Conservation (phyloP, 2,329 filamentous ascomycete species). For the Blastomyces parvus region DNA sequence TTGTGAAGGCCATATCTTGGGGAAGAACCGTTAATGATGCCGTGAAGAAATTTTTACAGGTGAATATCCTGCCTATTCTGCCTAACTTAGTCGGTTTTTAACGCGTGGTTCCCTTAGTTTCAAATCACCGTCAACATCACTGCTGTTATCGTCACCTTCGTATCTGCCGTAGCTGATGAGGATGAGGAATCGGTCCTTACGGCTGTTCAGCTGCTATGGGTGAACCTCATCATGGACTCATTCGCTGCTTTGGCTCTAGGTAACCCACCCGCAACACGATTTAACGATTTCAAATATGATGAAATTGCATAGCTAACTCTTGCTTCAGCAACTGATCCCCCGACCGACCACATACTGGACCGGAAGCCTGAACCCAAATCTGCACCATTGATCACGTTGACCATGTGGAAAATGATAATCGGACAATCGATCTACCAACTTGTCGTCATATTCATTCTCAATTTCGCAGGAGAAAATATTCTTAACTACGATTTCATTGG, state of each 20-base stretch:
- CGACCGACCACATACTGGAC: slow-evolving; percentile 66
- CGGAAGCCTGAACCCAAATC: slow-evolving; percentile 69
- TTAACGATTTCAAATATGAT: background rate
- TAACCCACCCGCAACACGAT: background rate
- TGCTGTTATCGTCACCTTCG: slow-evolving; percentile 79
- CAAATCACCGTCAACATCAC: slow-evolving; percentile 79
- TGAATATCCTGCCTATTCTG: slow-evolving; percentile 1
- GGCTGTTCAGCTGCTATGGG: slow-evolving; percentile 88
- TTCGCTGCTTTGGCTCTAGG: slow-evolving; percentile 72
- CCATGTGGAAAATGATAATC: slow-evolving; percentile 99
- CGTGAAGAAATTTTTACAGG: slow-evolving; percentile 53
- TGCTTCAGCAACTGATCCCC: slow-evolving; percentile 64
- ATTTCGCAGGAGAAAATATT: slow-evolving; percentile 59
- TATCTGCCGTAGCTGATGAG: slow-evolving; percentile 68
- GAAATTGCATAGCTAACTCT: slow-evolving; percentile 8
- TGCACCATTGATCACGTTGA: slow-evolving; percentile 67
- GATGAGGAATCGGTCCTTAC: slow-evolving; percentile 67
- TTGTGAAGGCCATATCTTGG: slow-evolving; percentile 59
- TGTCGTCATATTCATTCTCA: slow-evolving; percentile 67
- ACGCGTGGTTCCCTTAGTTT: slow-evolving; percentile 30
- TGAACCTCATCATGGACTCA: slow-evolving; percentile 96
- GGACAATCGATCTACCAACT: slow-evolving; percentile 88
- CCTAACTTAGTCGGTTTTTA: background rate
- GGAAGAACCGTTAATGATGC: slow-evolving; percentile 59
- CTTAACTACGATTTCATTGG: slow-evolving; percentile 46